Conservation (phyloP, 2,329 filamentous ascomycete species). For the Mycosphaerella arachidis region DNA sequence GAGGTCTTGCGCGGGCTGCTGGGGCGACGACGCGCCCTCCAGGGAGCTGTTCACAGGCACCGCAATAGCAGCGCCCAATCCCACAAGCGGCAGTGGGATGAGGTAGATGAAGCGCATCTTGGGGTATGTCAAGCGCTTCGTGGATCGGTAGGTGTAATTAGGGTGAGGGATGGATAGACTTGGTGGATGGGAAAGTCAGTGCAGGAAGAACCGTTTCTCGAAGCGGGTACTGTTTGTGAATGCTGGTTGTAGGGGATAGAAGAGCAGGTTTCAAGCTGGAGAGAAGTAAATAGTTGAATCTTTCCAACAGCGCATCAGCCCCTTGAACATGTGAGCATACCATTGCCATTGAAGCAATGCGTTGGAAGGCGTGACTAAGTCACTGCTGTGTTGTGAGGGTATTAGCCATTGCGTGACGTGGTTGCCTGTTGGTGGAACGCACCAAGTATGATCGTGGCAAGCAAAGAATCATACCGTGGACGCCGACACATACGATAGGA, state of each 20-base stretch:
- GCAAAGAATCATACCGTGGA: not conserved
- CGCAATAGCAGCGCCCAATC: not conserved
- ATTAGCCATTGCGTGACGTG: not conserved
- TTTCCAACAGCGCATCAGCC: not conserved
- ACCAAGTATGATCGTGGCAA: not conserved
- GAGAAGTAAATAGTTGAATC: not conserved
- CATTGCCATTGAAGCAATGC: not conserved
- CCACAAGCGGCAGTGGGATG: not conserved
- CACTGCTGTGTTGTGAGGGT: not conserved
- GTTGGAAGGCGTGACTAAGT: not conserved
- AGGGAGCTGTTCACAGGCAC: not conserved
- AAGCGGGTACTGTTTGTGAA: not conserved
- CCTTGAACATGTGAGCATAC: not conserved
- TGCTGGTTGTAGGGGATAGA: not conserved
- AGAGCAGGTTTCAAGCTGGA: not conserved
- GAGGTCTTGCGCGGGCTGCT: not conserved
- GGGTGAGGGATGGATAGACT: not conserved
- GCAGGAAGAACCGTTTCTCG: not conserved
- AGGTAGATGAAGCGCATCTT: not conserved
- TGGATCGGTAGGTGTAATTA: not conserved
- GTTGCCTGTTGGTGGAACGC: not conserved
- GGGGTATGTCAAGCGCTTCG: not conserved
- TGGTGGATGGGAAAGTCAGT: not conserved
- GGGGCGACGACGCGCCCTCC: not conserved
- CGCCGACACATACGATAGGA: not conserved